Conservation (phyloP, 768 basidiomycete species). For the Lepiota venenata region DNA sequence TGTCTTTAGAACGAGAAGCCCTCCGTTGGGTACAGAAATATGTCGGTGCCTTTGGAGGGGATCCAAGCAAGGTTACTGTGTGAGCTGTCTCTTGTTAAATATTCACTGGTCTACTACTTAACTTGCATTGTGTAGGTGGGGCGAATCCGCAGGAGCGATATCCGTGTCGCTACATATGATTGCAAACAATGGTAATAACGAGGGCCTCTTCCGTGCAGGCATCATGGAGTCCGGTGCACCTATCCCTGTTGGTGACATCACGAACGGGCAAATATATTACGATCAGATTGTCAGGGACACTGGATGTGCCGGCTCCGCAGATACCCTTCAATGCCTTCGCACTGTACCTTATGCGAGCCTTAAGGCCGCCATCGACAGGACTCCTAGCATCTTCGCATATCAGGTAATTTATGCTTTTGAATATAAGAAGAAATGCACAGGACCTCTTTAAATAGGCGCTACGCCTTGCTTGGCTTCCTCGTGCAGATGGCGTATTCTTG, state of each 20-base stretch:
- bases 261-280: slow-evolving; percentile 41
- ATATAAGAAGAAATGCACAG: slow-evolving; percentile 19
- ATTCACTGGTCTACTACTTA: no score
- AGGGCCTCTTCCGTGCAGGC: slow-evolving; percentile 10
- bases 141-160: slow-evolving; percentile 13
- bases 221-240: slow-evolving; percentile 35
- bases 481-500: slow-evolving; percentile 48
- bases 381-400: slow-evolving; percentile 37
- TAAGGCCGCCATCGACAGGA: slow-evolving; percentile 34
- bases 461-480: slow-evolving; percentile 44
- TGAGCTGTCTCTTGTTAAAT: slow-evolving; percentile 18
- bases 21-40: slow-evolving; percentile 50
- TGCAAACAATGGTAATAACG: not conserved
- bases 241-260: slow-evolving; percentile 38
- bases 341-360: slow-evolving; percentile 30
- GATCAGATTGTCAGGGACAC: slow-evolving; percentile 34
- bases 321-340: slow-evolving; percentile 39
- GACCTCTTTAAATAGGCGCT: slow-evolving; percentile 29
- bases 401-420: slow-evolving; percentile 25
- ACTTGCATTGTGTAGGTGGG: not conserved
- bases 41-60: slow-evolving; percentile 61
- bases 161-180: slow-evolving; percentile 9
- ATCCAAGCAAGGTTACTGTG: slow-evolving; percentile 52
- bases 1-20: not conserved
- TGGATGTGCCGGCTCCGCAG: slow-evolving; percentile 25